Evolutionary conservation across 441 rosid species (phyloP), one percentile per base, ranked within the genome.

Genomic region (Populus hybrid): DNA sequence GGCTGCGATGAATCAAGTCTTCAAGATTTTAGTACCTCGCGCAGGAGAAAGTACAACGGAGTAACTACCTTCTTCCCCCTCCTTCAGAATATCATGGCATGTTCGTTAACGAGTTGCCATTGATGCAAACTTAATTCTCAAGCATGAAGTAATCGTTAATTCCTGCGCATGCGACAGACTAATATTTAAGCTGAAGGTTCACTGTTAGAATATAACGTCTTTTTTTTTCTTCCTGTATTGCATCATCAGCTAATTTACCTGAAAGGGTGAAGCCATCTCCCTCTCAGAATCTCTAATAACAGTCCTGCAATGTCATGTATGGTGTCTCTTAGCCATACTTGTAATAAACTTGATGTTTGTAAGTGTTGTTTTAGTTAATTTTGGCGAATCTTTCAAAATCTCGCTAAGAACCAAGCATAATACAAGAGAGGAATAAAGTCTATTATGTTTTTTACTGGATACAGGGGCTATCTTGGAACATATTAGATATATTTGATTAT

Each of bases 1-100:
- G 86, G 83, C 76, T 78, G 3, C 63, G 80, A 23, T 79, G 36
- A 68, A 57, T 18, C n/a, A 57, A 34, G 36, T 34, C 36, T 34
- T 34, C 36, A 34, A 34, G 36, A 34, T 34, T 34, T 34, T 34
- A 34, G 36, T 6, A 6, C 8, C 36, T 34, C 36, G 36, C 35
- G 6, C 36, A 6, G 36, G 36, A 34, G 36, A 34, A 34, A 34
- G 36, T 5, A 34, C 7, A 34, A 34, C 36, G 36, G 36, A 34
- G 7, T 34, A 34, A 34, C 1, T 6, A 34, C 36, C 7, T 34
- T 34, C 36, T 34, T 0, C 36, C 36, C 36, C 7, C 7, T 34
- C 7, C 36, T 34, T 34, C 36, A 16, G 8, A 50, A 16, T 16
- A 16, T 42, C 16, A 46, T 38, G 3, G 11, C 42, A 38, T 46